Percentiles rank a stretch among this genome's conserved stretches.
Conservation (phyloP, 805 yeast genomes). For the Candida bentonensis region DNA sequence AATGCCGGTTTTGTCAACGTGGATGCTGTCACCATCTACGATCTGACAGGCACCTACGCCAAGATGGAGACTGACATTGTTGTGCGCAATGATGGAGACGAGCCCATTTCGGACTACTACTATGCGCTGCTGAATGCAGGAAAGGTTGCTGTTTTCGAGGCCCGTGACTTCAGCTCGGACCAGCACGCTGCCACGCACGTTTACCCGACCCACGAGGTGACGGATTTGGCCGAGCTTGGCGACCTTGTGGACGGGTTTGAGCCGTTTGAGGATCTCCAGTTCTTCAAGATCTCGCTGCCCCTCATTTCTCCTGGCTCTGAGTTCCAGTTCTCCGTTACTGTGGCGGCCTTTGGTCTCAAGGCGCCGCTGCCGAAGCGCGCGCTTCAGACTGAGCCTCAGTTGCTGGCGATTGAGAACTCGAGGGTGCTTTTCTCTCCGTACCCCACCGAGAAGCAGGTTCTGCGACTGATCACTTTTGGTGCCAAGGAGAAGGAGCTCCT, state of each 20-base stretch:
- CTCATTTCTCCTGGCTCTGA: constrained; percentile 50
- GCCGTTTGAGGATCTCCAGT: constrained; percentile 1
- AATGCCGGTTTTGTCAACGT: constrained; percentile 39
- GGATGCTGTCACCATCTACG: constrained; percentile 42
- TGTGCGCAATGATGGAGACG: constrained; percentile 41
- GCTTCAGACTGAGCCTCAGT: constrained; percentile 46
- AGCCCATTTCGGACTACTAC: constrained; percentile 42
- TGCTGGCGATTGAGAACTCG: constrained; percentile 37
- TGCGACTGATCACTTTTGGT: constrained; percentile 31
- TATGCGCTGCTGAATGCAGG: constrained; percentile 8
- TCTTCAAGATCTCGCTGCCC: constrained; percentile 42
- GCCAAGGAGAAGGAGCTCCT: constrained; percentile 33
- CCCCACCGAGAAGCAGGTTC: constrained; percentile 32
- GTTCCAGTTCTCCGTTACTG: constrained; percentile 33
- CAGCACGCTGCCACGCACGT: constrained; percentile 17
- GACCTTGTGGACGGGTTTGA: constrained; percentile 1
- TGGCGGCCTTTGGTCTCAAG: constrained; percentile 33
- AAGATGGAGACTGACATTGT: constrained; percentile 45
- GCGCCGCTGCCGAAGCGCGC: constrained; percentile 53
- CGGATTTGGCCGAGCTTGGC: constrained; percentile 7
- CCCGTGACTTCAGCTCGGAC: constrained; percentile 18
- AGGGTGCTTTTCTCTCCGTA: constrained; percentile 52
- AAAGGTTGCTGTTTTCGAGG: constrained; percentile 33
- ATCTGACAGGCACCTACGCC: constrained; percentile 50
- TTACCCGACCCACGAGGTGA: constrained; percentile 14